A percentile compares a stretch with the other conserved stretches of the same genome.
Conservation (phyloP, 441 rosid genomes). For the Eruca vesicaria region DNA sequence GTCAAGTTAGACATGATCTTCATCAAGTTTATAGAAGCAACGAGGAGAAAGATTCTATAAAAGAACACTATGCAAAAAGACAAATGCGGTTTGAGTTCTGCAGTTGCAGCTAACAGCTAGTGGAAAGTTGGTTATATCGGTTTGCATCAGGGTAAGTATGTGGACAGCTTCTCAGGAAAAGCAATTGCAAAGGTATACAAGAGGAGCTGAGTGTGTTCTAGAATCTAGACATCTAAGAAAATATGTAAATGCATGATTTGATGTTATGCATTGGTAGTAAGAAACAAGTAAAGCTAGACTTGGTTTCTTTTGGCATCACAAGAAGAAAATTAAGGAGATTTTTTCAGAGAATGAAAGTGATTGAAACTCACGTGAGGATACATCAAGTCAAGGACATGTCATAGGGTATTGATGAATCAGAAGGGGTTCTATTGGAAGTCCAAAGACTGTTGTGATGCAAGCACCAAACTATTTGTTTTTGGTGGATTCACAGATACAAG, state of each 20-base stretch:
- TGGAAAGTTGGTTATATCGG: not conserved
- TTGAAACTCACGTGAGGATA: not conserved
- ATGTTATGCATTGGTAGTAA: not conserved
- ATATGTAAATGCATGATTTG: not conserved
- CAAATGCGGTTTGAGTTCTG: too few relatives aligned
- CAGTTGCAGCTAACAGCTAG: not conserved
- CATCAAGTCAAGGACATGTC: not conserved
- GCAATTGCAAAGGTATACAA: not conserved
- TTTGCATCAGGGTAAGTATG: not conserved
- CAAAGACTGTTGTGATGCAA: not conserved
- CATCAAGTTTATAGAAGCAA: not conserved
- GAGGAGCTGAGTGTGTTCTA: not conserved
- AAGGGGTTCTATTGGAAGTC: too few relatives aligned
- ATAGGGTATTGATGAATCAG: not conserved
- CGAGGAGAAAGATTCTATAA: not conserved
- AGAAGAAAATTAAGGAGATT: not conserved
- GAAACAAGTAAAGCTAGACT: not conserved
- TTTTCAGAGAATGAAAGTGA: not conserved
- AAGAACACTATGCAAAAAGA: too few relatives aligned
- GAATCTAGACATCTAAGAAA: not conserved
- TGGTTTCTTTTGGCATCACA: not conserved
- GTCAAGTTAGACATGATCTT: not conserved
- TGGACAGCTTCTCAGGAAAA: not conserved
- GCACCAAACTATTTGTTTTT: not conserved
- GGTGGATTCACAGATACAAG: not conserved